These are phyloP conservation scores for Protomyces gravidus DNA, from an alignment of 1,139 yeast species.

Conservation along the genomic window DNA sequence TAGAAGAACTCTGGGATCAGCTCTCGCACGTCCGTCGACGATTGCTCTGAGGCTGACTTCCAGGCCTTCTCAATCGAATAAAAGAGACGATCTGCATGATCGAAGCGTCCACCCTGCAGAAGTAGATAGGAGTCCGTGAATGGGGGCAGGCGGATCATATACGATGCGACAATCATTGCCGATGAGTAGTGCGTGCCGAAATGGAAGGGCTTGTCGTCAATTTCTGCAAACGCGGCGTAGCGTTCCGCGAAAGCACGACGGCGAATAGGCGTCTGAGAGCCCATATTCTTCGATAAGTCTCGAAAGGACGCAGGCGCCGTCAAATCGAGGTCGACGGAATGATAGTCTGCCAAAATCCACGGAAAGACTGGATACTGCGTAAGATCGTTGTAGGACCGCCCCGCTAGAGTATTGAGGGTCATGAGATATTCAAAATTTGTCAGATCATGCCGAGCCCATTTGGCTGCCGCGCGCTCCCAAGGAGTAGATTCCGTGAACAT, in stretches of 20 bases:
- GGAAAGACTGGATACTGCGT: constrained; percentile 90
- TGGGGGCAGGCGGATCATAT: constrained; percentile 67
- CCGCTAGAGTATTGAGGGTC: constrained; percentile 75
- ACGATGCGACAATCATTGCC: constrained; percentile 84
- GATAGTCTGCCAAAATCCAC: constrained; percentile 79
- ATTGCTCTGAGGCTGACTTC: constrained; percentile 70
- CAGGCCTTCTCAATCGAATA: constrained; percentile 69
- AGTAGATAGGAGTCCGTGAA: constrained; percentile 71
- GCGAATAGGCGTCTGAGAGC: constrained; percentile 64
- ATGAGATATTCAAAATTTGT: constrained; percentile 77
- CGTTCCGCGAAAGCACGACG: constrained; percentile 63
- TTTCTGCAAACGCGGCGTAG: constrained; percentile 57
- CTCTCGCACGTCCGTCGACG: constrained; percentile 81
- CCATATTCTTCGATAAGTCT: constrained; percentile 83
- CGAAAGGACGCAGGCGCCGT: constrained; percentile 58
- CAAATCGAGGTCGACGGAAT: constrained; percentile 60
- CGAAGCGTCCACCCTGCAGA: constrained; percentile 81
- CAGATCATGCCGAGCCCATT: constrained; percentile 71
- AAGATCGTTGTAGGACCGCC: constrained; percentile 77
- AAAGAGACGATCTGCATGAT: constrained; percentile 77
- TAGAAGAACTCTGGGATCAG: constrained; percentile 78
- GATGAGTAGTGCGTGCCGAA: constrained; percentile 90
- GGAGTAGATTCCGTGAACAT: constrained; percentile 41
- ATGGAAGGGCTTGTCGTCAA: constrained; percentile 71
- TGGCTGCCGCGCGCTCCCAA: constrained; percentile 44